Evolutionary conservation across 768 basidiomycete genomes (phyloP).

Genomic region (Naganishia antarctica): DNA sequence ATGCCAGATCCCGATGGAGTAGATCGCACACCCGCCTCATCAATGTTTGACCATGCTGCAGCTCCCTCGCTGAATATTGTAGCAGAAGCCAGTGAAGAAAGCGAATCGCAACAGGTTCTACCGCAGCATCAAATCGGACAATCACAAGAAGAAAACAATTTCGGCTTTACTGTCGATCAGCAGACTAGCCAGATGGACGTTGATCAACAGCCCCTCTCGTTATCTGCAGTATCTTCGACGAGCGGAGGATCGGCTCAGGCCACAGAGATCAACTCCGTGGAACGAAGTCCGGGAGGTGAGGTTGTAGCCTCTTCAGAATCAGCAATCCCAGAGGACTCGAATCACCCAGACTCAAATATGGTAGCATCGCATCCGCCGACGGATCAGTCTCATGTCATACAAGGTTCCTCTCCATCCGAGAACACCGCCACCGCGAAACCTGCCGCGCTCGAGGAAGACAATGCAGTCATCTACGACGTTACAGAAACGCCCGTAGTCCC

Average conservation of each 20-base stretch:
- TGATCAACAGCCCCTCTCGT: background rate
- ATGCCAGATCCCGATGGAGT: background rate
- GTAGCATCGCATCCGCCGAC: too few species aligned
- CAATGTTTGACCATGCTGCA: background rate
- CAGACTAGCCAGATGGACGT: background rate
- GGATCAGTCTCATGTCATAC: background rate
- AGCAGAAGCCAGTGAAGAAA: background rate
- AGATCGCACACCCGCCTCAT: background rate
- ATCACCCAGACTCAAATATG: too few species aligned
- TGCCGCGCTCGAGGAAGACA: background rate
- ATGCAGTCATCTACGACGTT: conserved; percentile 19
- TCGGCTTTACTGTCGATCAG: background rate
- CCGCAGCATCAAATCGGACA: background rate
- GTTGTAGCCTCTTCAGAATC: too few species aligned
- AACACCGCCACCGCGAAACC: background rate
- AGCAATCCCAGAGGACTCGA: too few species aligned
- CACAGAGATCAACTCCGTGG: too few species aligned
- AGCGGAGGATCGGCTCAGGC: too few species aligned
- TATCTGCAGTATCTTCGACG: background rate
- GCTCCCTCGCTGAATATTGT: background rate
- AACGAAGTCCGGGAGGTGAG: too few species aligned
- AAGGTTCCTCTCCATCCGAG: background rate
- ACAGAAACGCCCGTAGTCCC: background rate
- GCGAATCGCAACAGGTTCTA: background rate
- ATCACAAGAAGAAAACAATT: background rate